Evolutionary conservation across 2,329 filamentous ascomycete species (phyloP).

Genomic region (Pseudogymnoascus destructans): DNA sequence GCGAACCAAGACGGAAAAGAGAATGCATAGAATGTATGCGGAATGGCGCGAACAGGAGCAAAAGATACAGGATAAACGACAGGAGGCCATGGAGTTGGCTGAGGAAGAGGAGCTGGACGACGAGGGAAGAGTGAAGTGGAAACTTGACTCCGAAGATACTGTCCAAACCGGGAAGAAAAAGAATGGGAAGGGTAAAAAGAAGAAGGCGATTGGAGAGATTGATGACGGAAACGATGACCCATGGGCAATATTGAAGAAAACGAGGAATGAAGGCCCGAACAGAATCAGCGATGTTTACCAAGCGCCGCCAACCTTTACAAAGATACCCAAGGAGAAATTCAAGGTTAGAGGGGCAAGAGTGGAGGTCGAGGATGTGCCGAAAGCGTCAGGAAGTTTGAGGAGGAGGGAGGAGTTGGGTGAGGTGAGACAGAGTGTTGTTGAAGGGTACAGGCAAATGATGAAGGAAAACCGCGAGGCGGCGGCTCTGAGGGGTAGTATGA

Average conservation of each 20-base stretch:
- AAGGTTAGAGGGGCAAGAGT: conserved; percentile 48
- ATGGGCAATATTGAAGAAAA: conserved; percentile 23
- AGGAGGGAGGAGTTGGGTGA: conserved; percentile 60
- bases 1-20: conserved; percentile 71
- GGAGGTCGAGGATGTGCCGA: conserved; percentile 55
- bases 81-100: conserved; percentile 22
- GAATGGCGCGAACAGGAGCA: conserved; percentile 60
- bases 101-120: conserved; percentile 24
- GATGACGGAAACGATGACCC: conserved; percentile 25
- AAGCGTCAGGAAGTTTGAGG: conserved; percentile 55
- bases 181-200: conserved; percentile 21
- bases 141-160: conserved; percentile 41
- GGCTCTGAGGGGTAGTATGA: not conserved
- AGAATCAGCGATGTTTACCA: conserved; percentile 29
- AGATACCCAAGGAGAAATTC: conserved; percentile 25
- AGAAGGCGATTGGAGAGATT: conserved; percentile 32
- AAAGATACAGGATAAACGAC: conserved; percentile 29
- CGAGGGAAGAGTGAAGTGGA: conserved; percentile 32
- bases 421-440: conserved; percentile 57
- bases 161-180: conserved; percentile 26
- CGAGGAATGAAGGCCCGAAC: conserved; percentile 21
- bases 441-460: conserved; percentile 61
- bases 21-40: conserved; percentile 67
- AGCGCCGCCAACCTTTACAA: conserved; percentile 24
- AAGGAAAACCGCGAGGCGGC: conserved; percentile 28